These are phyloP conservation scores for Stagonosporopsis rhizophila DNA, from an alignment of 2,329 filamentous ascomycete species.

Conservation along the genomic window DNA sequence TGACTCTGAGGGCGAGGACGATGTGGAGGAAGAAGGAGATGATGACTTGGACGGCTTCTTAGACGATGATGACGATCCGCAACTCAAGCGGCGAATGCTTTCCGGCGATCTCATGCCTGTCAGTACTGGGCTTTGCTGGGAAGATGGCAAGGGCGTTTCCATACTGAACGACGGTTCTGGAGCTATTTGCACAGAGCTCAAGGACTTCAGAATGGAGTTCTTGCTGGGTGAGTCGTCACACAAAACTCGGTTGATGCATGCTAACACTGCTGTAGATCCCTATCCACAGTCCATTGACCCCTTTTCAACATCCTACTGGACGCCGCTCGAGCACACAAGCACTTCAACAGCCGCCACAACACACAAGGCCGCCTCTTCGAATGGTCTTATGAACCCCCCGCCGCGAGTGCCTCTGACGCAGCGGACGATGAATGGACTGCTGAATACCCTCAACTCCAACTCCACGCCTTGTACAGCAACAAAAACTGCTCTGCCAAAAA, in stretches of 20 bases:
- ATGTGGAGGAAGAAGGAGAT: slow-evolving; percentile 75
- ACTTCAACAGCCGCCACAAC: slow-evolving; percentile 14
- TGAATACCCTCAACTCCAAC: slow-evolving; percentile 41
- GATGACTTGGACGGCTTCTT: slow-evolving; percentile 90
- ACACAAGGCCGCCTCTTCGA: slow-evolving; percentile 22
- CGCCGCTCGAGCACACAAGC: slow-evolving; percentile 35
- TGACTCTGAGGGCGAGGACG: slow-evolving; percentile 69
- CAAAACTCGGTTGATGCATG: neutral
- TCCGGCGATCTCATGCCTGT: slow-evolving; percentile 76
- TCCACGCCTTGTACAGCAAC: slow-evolving; percentile 26
- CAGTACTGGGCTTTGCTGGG: slow-evolving; percentile 84
- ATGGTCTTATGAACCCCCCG: slow-evolving; percentile 49
- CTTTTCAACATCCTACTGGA: slow-evolving; percentile 84
- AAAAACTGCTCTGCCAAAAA: slow-evolving; percentile 51
- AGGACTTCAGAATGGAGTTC: slow-evolving; percentile 75
- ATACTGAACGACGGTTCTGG: slow-evolving; percentile 54
- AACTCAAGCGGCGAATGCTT: slow-evolving; percentile 64
- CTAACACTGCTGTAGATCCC: slow-evolving; percentile 46
- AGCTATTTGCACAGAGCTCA: slow-evolving; percentile 58
- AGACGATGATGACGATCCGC: slow-evolving; percentile 76
- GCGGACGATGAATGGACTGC: slow-evolving; percentile 44
- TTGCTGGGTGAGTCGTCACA: slow-evolving; percentile 66
- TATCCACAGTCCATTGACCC: slow-evolving; percentile 75
- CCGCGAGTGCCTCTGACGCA: slow-evolving; percentile 53
- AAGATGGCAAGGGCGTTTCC: slow-evolving; percentile 59